These are phyloP conservation scores for Suillus tomentosus DNA, from an alignment of 768 basidiomycete species.

Conservation along the genomic window DNA sequence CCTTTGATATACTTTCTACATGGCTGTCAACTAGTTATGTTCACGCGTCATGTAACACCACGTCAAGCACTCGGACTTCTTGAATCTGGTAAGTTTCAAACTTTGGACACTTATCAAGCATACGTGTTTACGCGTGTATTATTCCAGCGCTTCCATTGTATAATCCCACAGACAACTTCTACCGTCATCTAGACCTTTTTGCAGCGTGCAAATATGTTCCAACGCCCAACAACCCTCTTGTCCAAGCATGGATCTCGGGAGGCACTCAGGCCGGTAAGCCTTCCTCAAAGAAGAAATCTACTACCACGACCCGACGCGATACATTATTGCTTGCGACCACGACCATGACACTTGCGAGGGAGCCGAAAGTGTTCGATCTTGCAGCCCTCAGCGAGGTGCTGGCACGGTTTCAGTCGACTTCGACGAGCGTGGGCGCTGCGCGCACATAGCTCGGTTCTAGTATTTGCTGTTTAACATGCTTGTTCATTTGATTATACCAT, in stretches of 20 bases:
- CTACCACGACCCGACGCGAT: conserved; percentile 7
- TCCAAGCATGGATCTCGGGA: conserved; percentile 41
- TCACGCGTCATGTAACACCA: conserved; percentile 36
- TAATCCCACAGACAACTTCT: conserved; percentile 49
- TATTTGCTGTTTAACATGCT: neutral
- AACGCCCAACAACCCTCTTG: conserved; percentile 39
- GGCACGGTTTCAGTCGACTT: conserved; percentile 27
- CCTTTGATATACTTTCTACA: neutral
- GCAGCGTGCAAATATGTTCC: conserved; percentile 43
- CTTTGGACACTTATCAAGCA: neutral
- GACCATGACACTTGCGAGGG: conserved; percentile 15
- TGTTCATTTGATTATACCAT: neutral
- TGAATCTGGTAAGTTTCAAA: conserved; percentile 42
- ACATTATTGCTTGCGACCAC: conserved; percentile 19
- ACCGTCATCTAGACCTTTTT: conserved; percentile 49
- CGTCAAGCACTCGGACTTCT: conserved; percentile 43
- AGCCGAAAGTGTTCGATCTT: conserved; percentile 25
- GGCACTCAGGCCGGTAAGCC: conserved; percentile 19
- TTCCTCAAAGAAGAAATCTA: conserved; percentile 17
- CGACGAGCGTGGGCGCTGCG: conserved; percentile 6
- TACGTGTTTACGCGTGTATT: neutral
- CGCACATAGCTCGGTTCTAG: neutral
- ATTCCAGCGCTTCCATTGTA: conserved; percentile 54
- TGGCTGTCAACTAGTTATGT: conserved; percentile 46
- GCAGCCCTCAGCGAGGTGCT: conserved; percentile 26